Conservation (phyloP, 331 rosid genomes). For the Saraca asoca region DNA sequence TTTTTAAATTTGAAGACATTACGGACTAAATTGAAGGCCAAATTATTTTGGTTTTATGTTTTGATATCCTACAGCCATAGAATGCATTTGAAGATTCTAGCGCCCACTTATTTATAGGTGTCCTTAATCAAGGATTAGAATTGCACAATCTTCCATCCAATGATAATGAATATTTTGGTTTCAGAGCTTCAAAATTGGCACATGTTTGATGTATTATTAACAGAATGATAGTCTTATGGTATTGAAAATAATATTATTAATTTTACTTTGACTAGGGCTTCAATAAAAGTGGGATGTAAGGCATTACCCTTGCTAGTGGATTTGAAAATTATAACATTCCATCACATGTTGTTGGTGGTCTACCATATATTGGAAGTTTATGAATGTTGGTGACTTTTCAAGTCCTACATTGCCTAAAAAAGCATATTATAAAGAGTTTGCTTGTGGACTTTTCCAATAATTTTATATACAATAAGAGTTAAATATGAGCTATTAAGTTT, state of each 20-base stretch:
- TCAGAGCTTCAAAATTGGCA: constrained; percentile 55
- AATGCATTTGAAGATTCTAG: constrained; percentile 70
- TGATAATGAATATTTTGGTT: constrained; percentile 44
- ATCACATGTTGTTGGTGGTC: constrained; percentile 36
- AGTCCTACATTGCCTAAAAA: too few species aligned
- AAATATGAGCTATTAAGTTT: too few species aligned
- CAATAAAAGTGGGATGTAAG: constrained; percentile 34
- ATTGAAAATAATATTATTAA: constrained; percentile 12
- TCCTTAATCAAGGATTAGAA: constrained; percentile 33
- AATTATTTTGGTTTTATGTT: constrained; percentile 32
- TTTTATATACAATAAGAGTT: too few species aligned
- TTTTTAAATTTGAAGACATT: background rate
- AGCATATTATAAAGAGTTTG: too few species aligned
- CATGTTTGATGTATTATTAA: constrained; percentile 6
- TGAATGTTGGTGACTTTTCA: too few species aligned
- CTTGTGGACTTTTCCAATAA: too few species aligned
- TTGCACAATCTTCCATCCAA: constrained; percentile 35
- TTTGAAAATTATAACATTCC: constrained; percentile 36
- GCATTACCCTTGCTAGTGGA: constrained; percentile 32
- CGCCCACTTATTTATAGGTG: constrained; percentile 41
- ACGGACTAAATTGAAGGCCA: constrained; percentile 31
- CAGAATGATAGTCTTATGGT: background rate
- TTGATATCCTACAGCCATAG: constrained; percentile 59
- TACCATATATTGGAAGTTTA: too few species aligned
- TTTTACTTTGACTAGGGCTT: constrained; percentile 42